Evolutionary conservation across 495 filamentous ascomycete species (phyloP), one percentile per base, ranked within the genome.

Genomic region (Penicillium fimorum): DNA sequence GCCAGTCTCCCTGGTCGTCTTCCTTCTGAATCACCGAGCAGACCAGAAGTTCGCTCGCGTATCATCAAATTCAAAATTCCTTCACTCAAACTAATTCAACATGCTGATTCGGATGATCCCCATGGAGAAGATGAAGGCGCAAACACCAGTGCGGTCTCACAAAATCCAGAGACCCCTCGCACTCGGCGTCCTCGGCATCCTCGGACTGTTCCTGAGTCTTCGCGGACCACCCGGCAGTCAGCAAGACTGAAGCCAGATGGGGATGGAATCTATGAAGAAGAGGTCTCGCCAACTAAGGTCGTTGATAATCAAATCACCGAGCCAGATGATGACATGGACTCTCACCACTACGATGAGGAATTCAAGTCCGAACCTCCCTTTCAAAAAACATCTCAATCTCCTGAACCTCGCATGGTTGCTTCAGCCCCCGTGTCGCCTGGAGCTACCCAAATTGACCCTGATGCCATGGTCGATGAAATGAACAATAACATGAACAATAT

Each of bases 191-290:
- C 60, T 27, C 61, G 63, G 55, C 58, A 64, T 10, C 53, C 61
- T 1, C 41, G 61, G 53, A 57, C 56, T 42, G 67, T 70, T 7
- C 71, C 72, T 18, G 73, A 75, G 55, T 74, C 73, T 10, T 74
- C 74, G 8, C 66, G 71, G 20, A 70, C 69, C 22, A 75, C 72
- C 9, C 68, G 75, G 24, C 68, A 71, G 48, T 76, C 75, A 3
- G 63, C 71, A 18, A 64, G 73, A 50, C 57, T 73, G 18, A 73
- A 63, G 54, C 53, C 65, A 3, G 58, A 65, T 38, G 61, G 30
- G 20, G 53, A 66, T 22, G 38, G 55, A 9, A 24, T 47, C 10
- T 53, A 53, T 3, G 51, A 58, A 25, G 68, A 75, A 35, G 53
- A 68, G 17, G 29, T 35, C 12, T 62, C 56, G 22, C 58, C 58